Conservation (phyloP, 441 rosid genomes). For the Aleurites moluccanus region DNA sequence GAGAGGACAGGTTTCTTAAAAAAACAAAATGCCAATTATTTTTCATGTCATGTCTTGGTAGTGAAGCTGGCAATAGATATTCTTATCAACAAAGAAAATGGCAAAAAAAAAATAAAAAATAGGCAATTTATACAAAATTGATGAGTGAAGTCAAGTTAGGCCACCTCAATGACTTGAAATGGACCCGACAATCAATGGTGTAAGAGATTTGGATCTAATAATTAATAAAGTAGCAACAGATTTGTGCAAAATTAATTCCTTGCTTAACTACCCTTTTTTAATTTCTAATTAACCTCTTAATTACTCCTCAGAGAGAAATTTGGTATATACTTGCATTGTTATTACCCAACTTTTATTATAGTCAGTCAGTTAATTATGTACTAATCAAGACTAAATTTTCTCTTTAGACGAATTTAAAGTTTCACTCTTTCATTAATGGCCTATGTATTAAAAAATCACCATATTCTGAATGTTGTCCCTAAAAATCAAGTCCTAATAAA, state of each 20-base stretch:
- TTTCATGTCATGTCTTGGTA: slow-evolving; percentile 4
- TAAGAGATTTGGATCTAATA: not conserved
- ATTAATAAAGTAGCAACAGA: not conserved
- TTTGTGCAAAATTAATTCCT: not conserved
- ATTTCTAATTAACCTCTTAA: not conserved
- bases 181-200: slow-evolving; percentile 12
- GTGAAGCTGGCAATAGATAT: slow-evolving; percentile 10
- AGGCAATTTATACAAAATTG: not conserved
- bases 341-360: too few species aligned
- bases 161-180: slow-evolving; percentile 15
- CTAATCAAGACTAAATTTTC: too few species aligned
- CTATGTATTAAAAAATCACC: too few species aligned
- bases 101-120: not conserved
- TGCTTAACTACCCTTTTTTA: not conserved
- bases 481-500: too few species aligned
- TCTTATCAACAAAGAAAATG: too few species aligned
- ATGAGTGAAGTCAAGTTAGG: slow-evolving; percentile 1
- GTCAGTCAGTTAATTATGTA: too few species aligned
- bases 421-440: too few species aligned
- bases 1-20: not conserved
- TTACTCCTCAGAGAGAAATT: not conserved
- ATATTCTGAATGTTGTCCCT: too few species aligned
- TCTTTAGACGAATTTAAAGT: too few species aligned
- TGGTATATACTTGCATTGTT: too few species aligned
- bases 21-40: slow-evolving; percentile 1